Conservation (phyloP, 2,329 filamentous ascomycete genomes). For the Thyridium curvatum region DNA sequence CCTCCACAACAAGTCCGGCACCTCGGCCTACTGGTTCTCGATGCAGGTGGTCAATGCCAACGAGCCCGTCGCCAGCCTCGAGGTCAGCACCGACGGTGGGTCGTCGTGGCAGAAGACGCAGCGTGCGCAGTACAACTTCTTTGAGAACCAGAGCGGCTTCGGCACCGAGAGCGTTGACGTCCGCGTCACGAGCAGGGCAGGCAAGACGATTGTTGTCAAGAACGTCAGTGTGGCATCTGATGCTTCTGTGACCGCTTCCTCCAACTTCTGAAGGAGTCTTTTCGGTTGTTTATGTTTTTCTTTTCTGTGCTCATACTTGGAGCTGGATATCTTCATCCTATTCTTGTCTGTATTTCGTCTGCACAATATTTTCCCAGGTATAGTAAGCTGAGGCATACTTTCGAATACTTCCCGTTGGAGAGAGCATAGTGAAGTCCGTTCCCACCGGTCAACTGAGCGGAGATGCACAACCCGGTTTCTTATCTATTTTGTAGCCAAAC, state of each 20-base stretch:
- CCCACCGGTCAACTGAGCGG: too few species aligned
- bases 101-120: conserved; percentile 50
- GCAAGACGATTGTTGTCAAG: conserved; percentile 1
- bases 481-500: too few species aligned
- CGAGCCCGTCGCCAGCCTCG: conserved; percentile 45
- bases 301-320: background rate
- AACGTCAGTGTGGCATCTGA: conserved; percentile 4
- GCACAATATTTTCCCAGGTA: too few species aligned
- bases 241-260: conserved; percentile 2
- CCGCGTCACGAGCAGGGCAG: conserved; percentile 4
- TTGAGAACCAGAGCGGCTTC: conserved; percentile 38
- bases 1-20: conserved; percentile 38
- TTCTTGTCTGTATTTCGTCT: too few species aligned
- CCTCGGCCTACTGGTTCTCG: conserved; percentile 35
- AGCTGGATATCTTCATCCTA: too few species aligned
- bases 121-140: conserved; percentile 53
- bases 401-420: too few species aligned
- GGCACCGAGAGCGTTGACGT: conserved; percentile 4
- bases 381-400: too few species aligned
- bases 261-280: background rate
- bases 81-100: conserved; percentile 56
- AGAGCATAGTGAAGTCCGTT: too few species aligned
- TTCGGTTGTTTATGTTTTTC: background rate
- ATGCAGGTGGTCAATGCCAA: conserved; percentile 62
- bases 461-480: too few species aligned